Evolutionary conservation across 306 rosid genomes (phyloP).

Genomic region (Cucurbita argyrosperma): DNA sequence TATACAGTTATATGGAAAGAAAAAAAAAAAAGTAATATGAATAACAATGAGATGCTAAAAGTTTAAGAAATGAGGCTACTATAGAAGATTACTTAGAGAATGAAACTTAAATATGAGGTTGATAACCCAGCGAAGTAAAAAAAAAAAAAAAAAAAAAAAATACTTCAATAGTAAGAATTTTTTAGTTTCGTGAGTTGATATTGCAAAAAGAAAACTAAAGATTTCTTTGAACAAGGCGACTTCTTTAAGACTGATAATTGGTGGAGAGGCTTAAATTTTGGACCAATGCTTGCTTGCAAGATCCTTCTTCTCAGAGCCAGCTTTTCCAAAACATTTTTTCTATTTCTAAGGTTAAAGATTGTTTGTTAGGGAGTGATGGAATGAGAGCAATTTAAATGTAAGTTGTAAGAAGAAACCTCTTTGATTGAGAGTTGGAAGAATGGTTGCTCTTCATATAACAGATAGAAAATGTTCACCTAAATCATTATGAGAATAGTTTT

Average conservation of each 20-base stretch:
- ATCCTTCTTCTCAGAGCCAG: neutral
- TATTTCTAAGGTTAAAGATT: neutral
- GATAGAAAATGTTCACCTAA: neutral
- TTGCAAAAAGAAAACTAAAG: neutral
- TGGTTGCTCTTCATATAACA: neutral
- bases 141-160: neutral
- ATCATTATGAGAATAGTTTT: neutral
- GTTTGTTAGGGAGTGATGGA: neutral
- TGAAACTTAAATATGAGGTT: neutral
- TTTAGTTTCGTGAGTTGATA: neutral
- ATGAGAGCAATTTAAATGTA: neutral
- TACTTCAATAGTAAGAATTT: neutral
- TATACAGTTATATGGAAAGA: neutral
- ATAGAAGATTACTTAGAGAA: neutral
- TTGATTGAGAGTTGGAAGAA: neutral
- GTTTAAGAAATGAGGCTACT: neutral
- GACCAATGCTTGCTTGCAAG: neutral
- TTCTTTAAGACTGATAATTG: neutral
- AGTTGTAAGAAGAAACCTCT: neutral
- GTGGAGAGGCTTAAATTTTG: neutral
- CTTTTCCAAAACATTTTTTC: neutral
- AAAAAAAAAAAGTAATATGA: neutral
- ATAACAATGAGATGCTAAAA: neutral
- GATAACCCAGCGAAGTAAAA: neutral
- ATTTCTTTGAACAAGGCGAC: neutral